These are phyloP conservation scores for Ophiostoma himal-ulmi DNA, from an alignment of 2,329 filamentous ascomycete genomes.

Conservation along the genomic window DNA sequence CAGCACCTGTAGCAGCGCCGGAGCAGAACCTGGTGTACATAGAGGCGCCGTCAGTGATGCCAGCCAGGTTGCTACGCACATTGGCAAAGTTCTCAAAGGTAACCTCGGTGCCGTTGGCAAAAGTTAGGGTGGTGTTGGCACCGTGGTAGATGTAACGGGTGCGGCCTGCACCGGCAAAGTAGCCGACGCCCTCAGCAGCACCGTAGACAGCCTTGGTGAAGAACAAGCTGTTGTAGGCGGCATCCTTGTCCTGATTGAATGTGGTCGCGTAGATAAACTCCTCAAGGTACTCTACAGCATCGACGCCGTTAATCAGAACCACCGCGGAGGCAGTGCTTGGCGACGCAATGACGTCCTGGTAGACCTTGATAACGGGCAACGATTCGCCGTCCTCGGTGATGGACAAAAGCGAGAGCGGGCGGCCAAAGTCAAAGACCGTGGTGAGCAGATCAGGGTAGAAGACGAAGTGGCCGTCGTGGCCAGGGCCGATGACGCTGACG, in stretches of 20 bases:
- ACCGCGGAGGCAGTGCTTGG: slow-evolving; percentile 26
- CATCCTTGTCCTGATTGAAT: slow-evolving; percentile 31
- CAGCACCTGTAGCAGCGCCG: slow-evolving; percentile 9
- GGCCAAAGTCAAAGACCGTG: slow-evolving; percentile 36
- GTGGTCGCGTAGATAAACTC: slow-evolving; percentile 38
- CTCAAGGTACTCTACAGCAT: slow-evolving; percentile 36
- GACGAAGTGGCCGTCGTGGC: slow-evolving; percentile 40
- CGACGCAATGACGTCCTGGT: slow-evolving; percentile 30
- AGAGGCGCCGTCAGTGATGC: slow-evolving; percentile 32
- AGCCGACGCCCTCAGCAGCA: slow-evolving; percentile 27
- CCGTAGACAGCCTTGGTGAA: slow-evolving; percentile 29
- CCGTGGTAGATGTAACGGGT: slow-evolving; percentile 32
- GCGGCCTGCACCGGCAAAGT: slow-evolving; percentile 34
- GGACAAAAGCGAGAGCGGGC: slow-evolving; percentile 38
- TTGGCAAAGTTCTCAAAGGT: slow-evolving; percentile 33
- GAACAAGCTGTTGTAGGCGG: slow-evolving; percentile 39
- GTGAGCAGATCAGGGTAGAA: slow-evolving; percentile 39
- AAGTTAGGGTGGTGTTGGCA: slow-evolving; percentile 35
- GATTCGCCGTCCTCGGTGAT: slow-evolving; percentile 33
- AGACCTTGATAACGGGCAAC: slow-evolving; percentile 45
- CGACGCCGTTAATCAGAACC: slow-evolving; percentile 31
- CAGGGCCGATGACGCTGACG: slow-evolving; percentile 35
- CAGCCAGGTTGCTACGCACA: slow-evolving; percentile 31
- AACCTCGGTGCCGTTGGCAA: slow-evolving; percentile 34
- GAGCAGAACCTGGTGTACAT: slow-evolving; percentile 35